Conservation (phyloP, 2,329 filamentous ascomycete genomes). For the Ceratocystis ficicola region DNA sequence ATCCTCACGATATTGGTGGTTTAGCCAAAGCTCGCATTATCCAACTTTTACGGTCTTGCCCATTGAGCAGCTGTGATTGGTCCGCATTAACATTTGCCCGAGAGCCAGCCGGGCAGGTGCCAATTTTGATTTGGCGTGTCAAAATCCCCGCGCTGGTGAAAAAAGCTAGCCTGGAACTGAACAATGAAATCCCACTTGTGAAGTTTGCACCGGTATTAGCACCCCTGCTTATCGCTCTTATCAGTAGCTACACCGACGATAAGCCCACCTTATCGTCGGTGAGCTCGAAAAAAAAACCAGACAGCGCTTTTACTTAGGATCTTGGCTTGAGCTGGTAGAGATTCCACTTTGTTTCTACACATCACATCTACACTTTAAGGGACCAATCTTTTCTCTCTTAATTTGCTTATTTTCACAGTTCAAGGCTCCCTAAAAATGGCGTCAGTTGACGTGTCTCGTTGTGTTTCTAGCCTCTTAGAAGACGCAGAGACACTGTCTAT, state of each 20-base stretch:
- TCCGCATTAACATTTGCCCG: constrained; percentile 16
- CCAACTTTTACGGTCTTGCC: constrained; percentile 18
- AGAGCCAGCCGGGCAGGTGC: constrained; percentile 13
- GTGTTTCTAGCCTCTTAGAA: constrained; percentile 21
- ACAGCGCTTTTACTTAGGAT: constrained; percentile 6
- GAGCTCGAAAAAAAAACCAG: constrained; percentile 18
- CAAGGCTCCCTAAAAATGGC: constrained; percentile 17
- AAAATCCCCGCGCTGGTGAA: constrained; percentile 9
- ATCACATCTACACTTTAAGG: background rate
- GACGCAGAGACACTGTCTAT: constrained; percentile 22
- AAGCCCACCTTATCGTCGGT: constrained; percentile 19
- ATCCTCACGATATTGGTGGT: constrained; percentile 15
- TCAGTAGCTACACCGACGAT: constrained; percentile 19
- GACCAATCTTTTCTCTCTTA: constrained; percentile 4
- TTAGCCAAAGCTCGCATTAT: constrained; percentile 14
- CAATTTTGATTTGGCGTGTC: background rate
- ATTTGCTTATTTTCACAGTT: background rate
- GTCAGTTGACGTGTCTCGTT: constrained; percentile 22
- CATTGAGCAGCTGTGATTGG: constrained; percentile 19
- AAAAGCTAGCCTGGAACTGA: background rate
- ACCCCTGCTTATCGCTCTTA: constrained; percentile 14
- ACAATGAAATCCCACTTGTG: background rate
- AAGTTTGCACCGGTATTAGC: background rate
- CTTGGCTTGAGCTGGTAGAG: constrained; percentile 11
- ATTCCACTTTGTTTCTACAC: constrained; percentile 15